phyloP scores from a whole-genome alignment of 345 rosid genomes.

The Eucalyptus curtisii region DNA sequence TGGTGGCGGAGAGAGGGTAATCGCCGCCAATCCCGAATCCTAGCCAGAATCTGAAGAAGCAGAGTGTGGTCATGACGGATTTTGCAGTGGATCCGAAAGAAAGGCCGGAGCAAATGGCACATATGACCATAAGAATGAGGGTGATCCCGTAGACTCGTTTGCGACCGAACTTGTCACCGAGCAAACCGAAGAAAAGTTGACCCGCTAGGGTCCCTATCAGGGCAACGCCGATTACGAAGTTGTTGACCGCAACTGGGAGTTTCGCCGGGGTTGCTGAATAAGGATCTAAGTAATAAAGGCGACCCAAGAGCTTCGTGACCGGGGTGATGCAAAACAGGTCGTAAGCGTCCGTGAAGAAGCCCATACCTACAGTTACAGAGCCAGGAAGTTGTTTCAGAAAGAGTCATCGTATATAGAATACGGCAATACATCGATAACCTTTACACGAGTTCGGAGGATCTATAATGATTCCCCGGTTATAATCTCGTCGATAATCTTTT shows the following conservation, averaged over 20 bases:
- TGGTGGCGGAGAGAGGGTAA: constrained; percentile 71
- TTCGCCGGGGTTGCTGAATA: background rate
- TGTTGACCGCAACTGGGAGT: constrained; percentile 26
- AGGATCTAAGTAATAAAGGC: constrained; percentile 54
- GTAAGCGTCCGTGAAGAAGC: constrained; percentile 72
- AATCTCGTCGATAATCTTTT: background rate
- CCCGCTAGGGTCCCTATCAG: constrained; percentile 44
- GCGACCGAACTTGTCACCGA: constrained; percentile 60
- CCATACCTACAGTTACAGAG: constrained; percentile 63
- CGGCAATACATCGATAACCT: background rate
- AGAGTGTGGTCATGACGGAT: constrained; percentile 39
- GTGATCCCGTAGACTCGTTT: constrained; percentile 51
- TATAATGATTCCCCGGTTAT: background rate
- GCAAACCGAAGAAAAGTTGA: constrained; percentile 55
- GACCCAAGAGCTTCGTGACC: constrained; percentile 53
- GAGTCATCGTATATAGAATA: background rate
- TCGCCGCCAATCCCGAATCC: constrained; percentile 84
- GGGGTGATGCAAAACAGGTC: constrained; percentile 65
- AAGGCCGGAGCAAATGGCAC: constrained; percentile 49
- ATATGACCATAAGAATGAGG: constrained; percentile 37
- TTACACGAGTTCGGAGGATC: background rate
- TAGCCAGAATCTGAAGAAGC: constrained; percentile 68
- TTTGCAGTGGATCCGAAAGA: constrained; percentile 30
- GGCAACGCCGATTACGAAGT: constrained; percentile 41
- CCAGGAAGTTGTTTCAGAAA: constrained; percentile 1